Evolutionary conservation across 257 asterid genomes (phyloP).

Genomic region (Primulina tabacum): DNA sequence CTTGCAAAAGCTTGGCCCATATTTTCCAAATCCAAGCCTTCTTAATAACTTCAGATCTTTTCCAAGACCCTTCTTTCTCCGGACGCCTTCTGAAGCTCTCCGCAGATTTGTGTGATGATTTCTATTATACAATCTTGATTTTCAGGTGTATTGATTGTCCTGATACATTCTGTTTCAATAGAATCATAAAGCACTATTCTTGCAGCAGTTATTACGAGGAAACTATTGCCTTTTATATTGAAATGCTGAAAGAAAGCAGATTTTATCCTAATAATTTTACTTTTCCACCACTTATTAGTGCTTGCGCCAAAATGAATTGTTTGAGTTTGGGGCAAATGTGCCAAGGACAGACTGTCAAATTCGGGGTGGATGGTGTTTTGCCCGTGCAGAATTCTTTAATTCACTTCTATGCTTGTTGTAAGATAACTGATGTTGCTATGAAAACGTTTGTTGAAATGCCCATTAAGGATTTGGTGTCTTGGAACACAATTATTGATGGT

Average conservation of each 20-base stretch:
- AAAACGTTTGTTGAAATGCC: constrained; percentile 49
- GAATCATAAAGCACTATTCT: constrained; percentile 51
- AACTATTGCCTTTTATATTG: constrained; percentile 52
- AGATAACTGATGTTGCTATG: constrained; percentile 36
- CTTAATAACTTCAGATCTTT: constrained; percentile 50
- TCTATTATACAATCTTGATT: constrained; percentile 40
- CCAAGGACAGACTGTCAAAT: constrained; percentile 60
- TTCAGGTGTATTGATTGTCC: constrained; percentile 47
- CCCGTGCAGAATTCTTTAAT: constrained; percentile 60
- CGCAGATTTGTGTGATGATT: constrained; percentile 31
- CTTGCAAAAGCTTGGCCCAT: constrained; percentile 40
- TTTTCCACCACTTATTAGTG: constrained; percentile 60
- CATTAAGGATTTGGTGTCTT: constrained; percentile 51
- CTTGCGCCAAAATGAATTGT: constrained; percentile 49
- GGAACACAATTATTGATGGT: constrained; percentile 55
- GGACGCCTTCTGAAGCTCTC: constrained; percentile 58
- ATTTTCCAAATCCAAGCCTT: constrained; percentile 60
- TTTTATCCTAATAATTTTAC: constrained; percentile 60
- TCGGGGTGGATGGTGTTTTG: constrained; percentile 58
- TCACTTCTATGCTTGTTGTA: constrained; percentile 55
- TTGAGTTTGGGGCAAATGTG: constrained; percentile 56
- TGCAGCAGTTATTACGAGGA: constrained; percentile 33
- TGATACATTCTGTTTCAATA: constrained; percentile 64
- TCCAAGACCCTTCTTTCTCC: constrained; percentile 54
- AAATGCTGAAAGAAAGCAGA: constrained; percentile 45